Evolutionary conservation across 768 basidiomycete species (phyloP), one percentile per base, ranked within the genome.

Genomic region (Boletus pseudopeckii): DNA sequence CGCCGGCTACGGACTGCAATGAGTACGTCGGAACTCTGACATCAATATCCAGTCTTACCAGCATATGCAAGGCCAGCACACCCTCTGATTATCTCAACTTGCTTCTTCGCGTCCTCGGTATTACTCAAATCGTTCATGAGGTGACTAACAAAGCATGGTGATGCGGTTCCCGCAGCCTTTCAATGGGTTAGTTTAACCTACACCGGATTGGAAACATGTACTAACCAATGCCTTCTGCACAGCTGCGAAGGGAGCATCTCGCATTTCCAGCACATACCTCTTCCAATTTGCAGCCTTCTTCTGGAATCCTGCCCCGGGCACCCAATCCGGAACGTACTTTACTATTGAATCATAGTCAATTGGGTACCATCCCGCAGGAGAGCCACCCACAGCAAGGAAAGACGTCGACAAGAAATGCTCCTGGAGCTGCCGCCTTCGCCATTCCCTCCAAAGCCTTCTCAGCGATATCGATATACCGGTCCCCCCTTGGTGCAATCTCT

Each of bases 391-490:
- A 55, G 50, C 71, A 66, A n/a, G 80, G 80, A 40, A 81, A 65
- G 30, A 79, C 56, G 50, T 79, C 75, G 11, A 83, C 82, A 8
- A 81, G 63, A 59, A 81, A 83, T 4, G 78, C 77, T 5, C 81
- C 81, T 1, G 79, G 80, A 54, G 72, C 74, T 9, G 76, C 74
- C 0, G 80, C 80, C 61, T 76, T 72, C 2, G 74, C 74, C 75
- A 80, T 77, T 3, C 77, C 77, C 15, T 76, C 75, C 26, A 82
- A 59, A 11, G 80, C 80, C 45, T 70, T 75, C 64, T 82, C 81
- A 1, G 80, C 81, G 17, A 81, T 71, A 3, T 70, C 67, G n/a
- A 82, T 72, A 59, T 80, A 82, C 26, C 66, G 67, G 53, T 82
- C 81, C 1, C 72, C 69, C 20, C 71, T 63, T 9, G 74, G 69